Percentiles rank a stretch among this genome's conserved stretches.
phyloP scores from a whole-genome alignment of 2,329 filamentous ascomycete species.

The Colletotrichum gigasporum region DNA sequence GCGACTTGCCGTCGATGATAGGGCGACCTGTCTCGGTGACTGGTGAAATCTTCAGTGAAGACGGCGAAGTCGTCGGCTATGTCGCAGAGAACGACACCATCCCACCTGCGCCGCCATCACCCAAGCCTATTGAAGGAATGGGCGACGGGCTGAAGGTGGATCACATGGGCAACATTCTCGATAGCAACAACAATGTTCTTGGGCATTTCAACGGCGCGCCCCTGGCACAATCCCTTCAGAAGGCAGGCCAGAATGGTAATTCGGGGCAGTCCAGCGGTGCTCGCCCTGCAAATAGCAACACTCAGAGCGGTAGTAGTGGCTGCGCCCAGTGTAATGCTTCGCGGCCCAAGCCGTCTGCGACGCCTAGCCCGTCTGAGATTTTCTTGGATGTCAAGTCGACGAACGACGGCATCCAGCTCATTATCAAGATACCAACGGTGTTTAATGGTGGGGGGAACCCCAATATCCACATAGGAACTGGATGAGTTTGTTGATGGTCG shows the following conservation, averaged over 20 bases:
- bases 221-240: slow-evolving; percentile 50
- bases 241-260: slow-evolving; percentile 40
- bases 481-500: slow-evolving; percentile 2
- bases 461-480: slow-evolving; percentile 42
- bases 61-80: slow-evolving; percentile 54
- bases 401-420: slow-evolving; percentile 65
- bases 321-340: slow-evolving; percentile 9
- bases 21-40: slow-evolving; percentile 55
- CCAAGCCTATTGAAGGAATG: slow-evolving; percentile 45
- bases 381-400: slow-evolving; percentile 67
- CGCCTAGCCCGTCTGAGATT: slow-evolving; percentile 60
- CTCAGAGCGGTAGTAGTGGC: slow-evolving; percentile 36
- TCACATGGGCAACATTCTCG: slow-evolving; percentile 55
- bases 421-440: slow-evolving; percentile 65
- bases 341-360: slow-evolving; percentile 43
- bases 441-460: slow-evolving; percentile 52
- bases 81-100: slow-evolving; percentile 52
- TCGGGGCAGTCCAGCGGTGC: background rate
- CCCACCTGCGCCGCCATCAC: slow-evolving; percentile 33
- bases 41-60: slow-evolving; percentile 57
- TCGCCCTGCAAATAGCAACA: slow-evolving; percentile 33
- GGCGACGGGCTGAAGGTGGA: slow-evolving; percentile 53
- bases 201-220: slow-evolving; percentile 52
- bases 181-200: slow-evolving; percentile 54
- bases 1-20: slow-evolving; percentile 65